Evolutionary conservation across 768 basidiomycete species (phyloP).

Genomic region (Dacryopinax primogenitus): DNA sequence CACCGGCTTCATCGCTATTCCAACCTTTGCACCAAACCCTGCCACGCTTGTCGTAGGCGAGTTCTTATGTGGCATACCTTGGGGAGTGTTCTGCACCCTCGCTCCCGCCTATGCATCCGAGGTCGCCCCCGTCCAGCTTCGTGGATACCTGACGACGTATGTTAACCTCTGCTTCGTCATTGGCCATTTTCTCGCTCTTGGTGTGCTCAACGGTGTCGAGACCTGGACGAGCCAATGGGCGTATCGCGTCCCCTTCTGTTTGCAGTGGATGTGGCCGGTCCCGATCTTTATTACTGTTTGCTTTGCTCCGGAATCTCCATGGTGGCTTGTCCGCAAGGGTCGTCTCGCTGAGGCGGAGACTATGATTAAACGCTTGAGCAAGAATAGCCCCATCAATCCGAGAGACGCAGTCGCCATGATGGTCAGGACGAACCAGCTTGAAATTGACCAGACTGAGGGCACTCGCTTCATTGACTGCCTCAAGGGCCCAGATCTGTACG

Average conservation of each 20-base stretch:
- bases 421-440: constrained; percentile 27
- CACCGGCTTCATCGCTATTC: constrained; percentile 16
- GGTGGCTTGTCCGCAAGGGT: constrained; percentile 24
- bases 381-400: constrained; percentile 18
- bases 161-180: constrained; percentile 27
- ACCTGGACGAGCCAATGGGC: constrained; percentile 15
- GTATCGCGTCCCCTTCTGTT: constrained; percentile 3
- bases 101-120: constrained; percentile 24
- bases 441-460: constrained; percentile 24
- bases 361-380: constrained; percentile 17
- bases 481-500: constrained; percentile 21
- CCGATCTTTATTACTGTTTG: constrained; percentile 22
- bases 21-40: constrained; percentile 13
- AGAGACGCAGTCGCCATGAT: constrained; percentile 28
- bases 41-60: constrained; percentile 14
- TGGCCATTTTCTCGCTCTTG: constrained; percentile 17
- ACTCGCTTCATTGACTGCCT: constrained; percentile 27
- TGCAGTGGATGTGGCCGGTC: constrained; percentile 22
- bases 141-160: constrained; percentile 20
- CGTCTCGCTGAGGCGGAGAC: constrained; percentile 22
- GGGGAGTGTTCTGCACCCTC: constrained; percentile 21
- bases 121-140: constrained; percentile 14
- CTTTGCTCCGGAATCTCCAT: constrained; percentile 23
- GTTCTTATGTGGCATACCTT: constrained; percentile 25
- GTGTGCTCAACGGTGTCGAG: constrained; percentile 12